Evolutionary conservation across 208 protist genomes (phyloP).

Genomic region (Acanthamoeba sp.): DNA sequence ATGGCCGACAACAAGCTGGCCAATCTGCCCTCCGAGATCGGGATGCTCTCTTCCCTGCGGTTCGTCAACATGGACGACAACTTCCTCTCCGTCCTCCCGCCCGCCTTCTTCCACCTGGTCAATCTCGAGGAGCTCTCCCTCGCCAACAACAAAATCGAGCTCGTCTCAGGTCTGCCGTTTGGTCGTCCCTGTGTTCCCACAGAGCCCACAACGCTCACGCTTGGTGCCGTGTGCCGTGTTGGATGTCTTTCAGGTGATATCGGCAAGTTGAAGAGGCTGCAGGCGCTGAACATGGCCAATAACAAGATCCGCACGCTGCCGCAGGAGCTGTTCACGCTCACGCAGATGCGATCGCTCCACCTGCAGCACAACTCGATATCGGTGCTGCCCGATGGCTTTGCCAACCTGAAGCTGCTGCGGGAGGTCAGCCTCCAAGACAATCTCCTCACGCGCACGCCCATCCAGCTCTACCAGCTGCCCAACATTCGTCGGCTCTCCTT

Average conservation of each 20-base stretch:
- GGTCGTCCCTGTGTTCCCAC: too few relatives aligned
- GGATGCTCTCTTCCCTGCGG: background rate
- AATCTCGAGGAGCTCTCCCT: slow-evolving; percentile 61
- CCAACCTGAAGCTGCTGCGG: slow-evolving; percentile 15
- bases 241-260: slow-evolving; percentile 8
- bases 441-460: slow-evolving; percentile 17
- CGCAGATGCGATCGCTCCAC: background rate
- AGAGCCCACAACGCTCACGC: too few relatives aligned
- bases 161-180: background rate
- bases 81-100: slow-evolving; percentile 23
- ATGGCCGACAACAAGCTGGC: slow-evolving; percentile 60
- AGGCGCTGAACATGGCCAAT: slow-evolving; percentile 43
- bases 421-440: slow-evolving; percentile 56
- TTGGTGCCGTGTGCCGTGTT: background rate
- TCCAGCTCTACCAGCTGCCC: slow-evolving; percentile 56
- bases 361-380: slow-evolving; percentile 61
- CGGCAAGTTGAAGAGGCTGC: slow-evolving; percentile 12
- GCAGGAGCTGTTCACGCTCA: slow-evolving; percentile 9
- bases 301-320: slow-evolving; percentile 55
- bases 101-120: slow-evolving; percentile 9
- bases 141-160: slow-evolving; percentile 66
- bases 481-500: slow-evolving; percentile 24
- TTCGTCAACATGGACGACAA: slow-evolving; percentile 42
- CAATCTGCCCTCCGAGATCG: slow-evolving; percentile 37
- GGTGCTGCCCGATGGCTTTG: slow-evolving; percentile 38